Conservation (phyloP, 306 rosid genomes). For the Begonia fuchsioides region DNA sequence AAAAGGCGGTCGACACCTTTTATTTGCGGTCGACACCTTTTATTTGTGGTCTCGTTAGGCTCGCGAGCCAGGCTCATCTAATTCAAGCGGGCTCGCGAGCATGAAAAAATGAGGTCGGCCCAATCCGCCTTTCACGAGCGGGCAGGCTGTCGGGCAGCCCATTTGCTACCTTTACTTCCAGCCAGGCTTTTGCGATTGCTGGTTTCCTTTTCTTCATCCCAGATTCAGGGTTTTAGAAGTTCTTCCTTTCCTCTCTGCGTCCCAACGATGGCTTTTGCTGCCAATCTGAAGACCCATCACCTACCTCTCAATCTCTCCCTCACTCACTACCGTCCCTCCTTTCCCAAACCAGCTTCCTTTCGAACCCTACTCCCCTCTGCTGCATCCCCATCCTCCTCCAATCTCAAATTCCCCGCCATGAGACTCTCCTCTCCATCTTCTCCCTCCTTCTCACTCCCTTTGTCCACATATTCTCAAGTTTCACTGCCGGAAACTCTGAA, state of each 20-base stretch:
- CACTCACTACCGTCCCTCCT: conserved; percentile 26
- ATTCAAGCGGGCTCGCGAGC: too few relatives aligned
- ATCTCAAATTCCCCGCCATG: conserved; percentile 14
- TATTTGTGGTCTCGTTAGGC: too few relatives aligned
- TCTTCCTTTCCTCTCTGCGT: conserved; percentile 3
- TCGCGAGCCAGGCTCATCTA: too few relatives aligned
- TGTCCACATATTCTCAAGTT: conserved; percentile 19
- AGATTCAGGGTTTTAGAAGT: conserved; percentile 1
- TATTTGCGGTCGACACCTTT: too few relatives aligned
- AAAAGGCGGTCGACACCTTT: too few relatives aligned
- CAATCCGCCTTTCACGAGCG: too few relatives aligned
- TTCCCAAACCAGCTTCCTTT: conserved; percentile 17
- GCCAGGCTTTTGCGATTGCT: conserved; percentile 9
- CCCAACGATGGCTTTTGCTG: conserved; percentile 41
- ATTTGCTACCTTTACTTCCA: too few relatives aligned
- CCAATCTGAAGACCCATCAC: conserved; percentile 20
- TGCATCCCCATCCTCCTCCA: conserved; percentile 8
- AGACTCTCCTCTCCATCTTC: conserved; percentile 19
- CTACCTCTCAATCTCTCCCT: conserved; percentile 34
- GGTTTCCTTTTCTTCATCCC: not conserved
- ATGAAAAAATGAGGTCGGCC: too few relatives aligned
- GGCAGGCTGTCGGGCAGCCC: too few relatives aligned
- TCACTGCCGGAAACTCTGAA: conserved; percentile 20
- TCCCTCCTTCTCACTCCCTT: conserved; percentile 8
- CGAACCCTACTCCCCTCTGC: conserved; percentile 15